Evolutionary conservation across 2,329 filamentous ascomycete species (phyloP).

Genomic region (Metarhizium anisopliae): DNA sequence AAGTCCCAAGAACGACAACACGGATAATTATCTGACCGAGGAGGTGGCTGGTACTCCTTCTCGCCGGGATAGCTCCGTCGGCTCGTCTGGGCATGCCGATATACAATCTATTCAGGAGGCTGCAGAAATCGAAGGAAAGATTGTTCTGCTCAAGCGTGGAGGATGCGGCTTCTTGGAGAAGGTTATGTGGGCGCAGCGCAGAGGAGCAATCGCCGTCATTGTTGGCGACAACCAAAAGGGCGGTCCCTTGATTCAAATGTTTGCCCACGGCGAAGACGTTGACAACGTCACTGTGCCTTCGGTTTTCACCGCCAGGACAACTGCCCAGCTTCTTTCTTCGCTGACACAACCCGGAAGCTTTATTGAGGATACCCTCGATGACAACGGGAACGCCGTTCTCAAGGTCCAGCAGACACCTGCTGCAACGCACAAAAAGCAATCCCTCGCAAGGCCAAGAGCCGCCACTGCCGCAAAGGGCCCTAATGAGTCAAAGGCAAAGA

Average conservation of each 20-base stretch:
- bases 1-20: conserved; percentile 55
- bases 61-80: conserved; percentile 25
- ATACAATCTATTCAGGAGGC: conserved; percentile 87
- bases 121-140: conserved; percentile 86
- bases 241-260: conserved; percentile 91
- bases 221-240: conserved; percentile 90
- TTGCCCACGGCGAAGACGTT: conserved; percentile 82
- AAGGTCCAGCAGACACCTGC: conserved; percentile 41
- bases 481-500: conserved; percentile 17
- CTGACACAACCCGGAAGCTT: conserved; percentile 65
- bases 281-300: conserved; percentile 92
- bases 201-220: conserved; percentile 82
- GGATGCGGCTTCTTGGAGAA: conserved; percentile 97
- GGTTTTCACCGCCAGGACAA: conserved; percentile 90
- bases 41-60: conserved; percentile 22
- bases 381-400: conserved; percentile 47
- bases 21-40: conserved; percentile 74
- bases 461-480: conserved; percentile 16
- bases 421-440: conserved; percentile 21
- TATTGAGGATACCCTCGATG: conserved; percentile 50
- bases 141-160: conserved; percentile 83
- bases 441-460: conserved; percentile 19
- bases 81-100: conserved; percentile 59
- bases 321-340: conserved; percentile 83
- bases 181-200: conserved; percentile 89